Conservation (phyloP, 2,329 filamentous ascomycete genomes). For the Trichoderma sp. region DNA sequence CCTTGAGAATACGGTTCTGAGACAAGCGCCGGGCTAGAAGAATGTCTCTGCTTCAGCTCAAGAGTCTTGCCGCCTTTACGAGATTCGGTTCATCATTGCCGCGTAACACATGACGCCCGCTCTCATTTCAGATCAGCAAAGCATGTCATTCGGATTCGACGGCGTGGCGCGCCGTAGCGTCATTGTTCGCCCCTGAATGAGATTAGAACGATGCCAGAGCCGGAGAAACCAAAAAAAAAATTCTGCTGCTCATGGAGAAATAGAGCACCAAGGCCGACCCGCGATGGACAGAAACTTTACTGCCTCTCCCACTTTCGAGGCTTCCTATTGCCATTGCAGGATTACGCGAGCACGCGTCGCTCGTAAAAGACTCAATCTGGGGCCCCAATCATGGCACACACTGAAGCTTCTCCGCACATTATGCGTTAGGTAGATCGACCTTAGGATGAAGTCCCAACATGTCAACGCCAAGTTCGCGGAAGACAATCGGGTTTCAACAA, state of each 20-base stretch:
- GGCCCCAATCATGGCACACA: not conserved
- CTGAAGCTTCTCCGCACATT: not conserved
- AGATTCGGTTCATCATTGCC: not conserved
- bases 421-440: not conserved
- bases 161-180: not conserved
- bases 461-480: not conserved
- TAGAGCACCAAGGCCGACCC: no score
- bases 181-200: not conserved
- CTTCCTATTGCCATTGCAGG: not conserved
- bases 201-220: not conserved
- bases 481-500: not conserved
- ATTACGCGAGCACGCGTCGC: not conserved
- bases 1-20: not conserved
- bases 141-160: not conserved
- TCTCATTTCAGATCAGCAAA: conserved; percentile 2
- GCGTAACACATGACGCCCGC: conserved; percentile 4
- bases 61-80: not conserved
- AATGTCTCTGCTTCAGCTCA: not conserved
- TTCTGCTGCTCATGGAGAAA: not conserved
- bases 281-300: not conserved
- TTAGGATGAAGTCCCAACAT: not conserved
- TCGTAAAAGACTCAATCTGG: not conserved
- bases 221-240: not conserved
- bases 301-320: not conserved
- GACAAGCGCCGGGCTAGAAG: not conserved